Conservation (phyloP, 257 asterid genomes). For the Cinchona pubescens region DNA sequence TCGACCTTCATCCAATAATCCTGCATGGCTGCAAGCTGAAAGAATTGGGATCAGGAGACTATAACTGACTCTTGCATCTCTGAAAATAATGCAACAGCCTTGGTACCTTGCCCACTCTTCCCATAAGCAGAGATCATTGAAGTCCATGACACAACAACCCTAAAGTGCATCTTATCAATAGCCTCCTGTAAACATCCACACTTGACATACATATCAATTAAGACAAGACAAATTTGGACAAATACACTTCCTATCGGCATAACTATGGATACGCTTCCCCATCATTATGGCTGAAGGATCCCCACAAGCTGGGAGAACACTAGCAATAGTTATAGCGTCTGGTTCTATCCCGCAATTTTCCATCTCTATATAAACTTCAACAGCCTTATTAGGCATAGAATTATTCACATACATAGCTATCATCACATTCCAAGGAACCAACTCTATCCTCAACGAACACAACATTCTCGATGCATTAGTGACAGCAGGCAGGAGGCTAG, state of each 20-base stretch:
- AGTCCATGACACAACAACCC: constrained; percentile 90
- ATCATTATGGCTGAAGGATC: constrained; percentile 65
- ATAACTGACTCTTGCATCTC: constrained; percentile 53
- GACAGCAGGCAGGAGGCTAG: constrained; percentile 83
- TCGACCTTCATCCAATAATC: constrained; percentile 59
- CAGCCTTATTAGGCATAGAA: constrained; percentile 68
- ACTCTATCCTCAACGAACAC: constrained; percentile 50
- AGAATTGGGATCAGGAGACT: constrained; percentile 77
- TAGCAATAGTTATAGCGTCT: constrained; percentile 63
- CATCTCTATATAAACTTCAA: constrained; percentile 59
- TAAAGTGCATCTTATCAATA: constrained; percentile 51
- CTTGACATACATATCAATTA: constrained; percentile 89
- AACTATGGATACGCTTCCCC: constrained; percentile 63
- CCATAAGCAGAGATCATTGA: constrained; percentile 86
- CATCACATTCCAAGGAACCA: constrained; percentile 92
- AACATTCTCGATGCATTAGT: constrained; percentile 68
- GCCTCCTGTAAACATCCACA: too few relatives aligned
- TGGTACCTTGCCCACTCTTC: constrained; percentile 70
- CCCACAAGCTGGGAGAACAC: constrained; percentile 93
- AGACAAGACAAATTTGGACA: constrained; percentile 64
- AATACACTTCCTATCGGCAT: constrained; percentile 39
- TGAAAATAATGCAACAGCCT: constrained; percentile 58
- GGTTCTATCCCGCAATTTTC: constrained; percentile 51
- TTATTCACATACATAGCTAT: constrained; percentile 61
- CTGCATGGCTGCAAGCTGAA: constrained; percentile 92